These are phyloP conservation scores for Lenwebbia sp. DNA, from an alignment of 345 rosid genomes.

Conservation along the genomic window DNA sequence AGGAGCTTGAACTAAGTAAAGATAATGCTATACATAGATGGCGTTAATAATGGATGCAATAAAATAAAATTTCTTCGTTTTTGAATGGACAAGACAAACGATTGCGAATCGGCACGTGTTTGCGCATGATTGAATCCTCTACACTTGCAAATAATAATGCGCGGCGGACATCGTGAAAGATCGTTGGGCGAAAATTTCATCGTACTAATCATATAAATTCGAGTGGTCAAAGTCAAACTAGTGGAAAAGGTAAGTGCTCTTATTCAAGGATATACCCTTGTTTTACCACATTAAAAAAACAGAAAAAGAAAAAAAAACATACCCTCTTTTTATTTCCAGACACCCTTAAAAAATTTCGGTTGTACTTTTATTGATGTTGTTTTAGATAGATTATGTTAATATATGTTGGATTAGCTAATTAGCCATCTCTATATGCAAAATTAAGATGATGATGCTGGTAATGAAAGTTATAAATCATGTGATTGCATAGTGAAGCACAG, in stretches of 20 bases:
- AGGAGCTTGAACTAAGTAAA: not conserved
- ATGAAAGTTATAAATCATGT: not conserved
- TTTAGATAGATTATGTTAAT: not conserved
- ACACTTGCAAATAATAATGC: not conserved
- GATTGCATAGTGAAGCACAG: not conserved
- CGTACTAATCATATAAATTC: not conserved
- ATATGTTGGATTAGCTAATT: not conserved
- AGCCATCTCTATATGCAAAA: not conserved
- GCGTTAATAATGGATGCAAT: not conserved
- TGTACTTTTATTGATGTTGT: not conserved
- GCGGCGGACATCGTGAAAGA: not conserved
- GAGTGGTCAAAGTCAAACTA: not conserved
- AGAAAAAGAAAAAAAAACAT: not conserved
- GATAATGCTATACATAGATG: not conserved
- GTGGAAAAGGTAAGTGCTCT: not conserved
- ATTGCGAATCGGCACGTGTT: not conserved
- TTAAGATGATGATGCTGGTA: not conserved
- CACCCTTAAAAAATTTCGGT: not conserved
- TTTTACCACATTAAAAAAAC: not conserved
- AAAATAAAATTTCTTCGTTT: not conserved
- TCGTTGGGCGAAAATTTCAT: not conserved
- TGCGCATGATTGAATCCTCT: not conserved
- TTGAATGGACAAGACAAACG: not conserved
- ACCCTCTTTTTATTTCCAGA: not conserved
- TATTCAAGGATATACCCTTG: not conserved